Percentiles rank a stretch among this genome's conserved stretches.
Conservation (phyloP, 2,329 filamentous ascomycete genomes). For the Onygenales sp. region DNA sequence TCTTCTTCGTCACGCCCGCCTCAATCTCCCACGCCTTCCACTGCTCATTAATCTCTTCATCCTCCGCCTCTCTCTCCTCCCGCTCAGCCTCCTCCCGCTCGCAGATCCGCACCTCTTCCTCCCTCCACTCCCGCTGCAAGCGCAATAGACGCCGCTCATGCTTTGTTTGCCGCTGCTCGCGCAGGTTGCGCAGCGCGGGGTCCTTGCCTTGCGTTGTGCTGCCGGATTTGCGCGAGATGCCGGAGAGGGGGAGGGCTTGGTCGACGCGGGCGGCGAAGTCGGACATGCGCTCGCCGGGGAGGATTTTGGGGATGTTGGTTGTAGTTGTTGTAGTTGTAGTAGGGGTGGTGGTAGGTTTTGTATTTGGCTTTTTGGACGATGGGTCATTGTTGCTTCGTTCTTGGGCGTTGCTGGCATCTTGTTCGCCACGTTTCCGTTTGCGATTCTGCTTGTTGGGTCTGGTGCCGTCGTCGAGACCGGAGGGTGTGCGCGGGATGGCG, state of each 20-base stretch:
- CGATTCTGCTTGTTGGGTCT: slow-evolving; percentile 29
- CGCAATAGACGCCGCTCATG: slow-evolving; percentile 70
- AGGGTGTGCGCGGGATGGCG: slow-evolving; percentile 15
- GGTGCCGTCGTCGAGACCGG: slow-evolving; percentile 58
- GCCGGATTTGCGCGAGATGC: slow-evolving; percentile 53
- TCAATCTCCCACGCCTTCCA: slow-evolving; percentile 55
- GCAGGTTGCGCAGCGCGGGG: slow-evolving; percentile 19
- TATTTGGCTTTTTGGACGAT: slow-evolving; percentile 1
- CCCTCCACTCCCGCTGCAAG: slow-evolving; percentile 50
- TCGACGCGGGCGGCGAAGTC: slow-evolving; percentile 80
- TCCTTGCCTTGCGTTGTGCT: slow-evolving; percentile 12
- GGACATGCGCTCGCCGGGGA: slow-evolving; percentile 71
- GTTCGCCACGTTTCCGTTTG: slow-evolving; percentile 37
- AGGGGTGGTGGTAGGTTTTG: background rate
- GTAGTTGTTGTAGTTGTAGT: background rate
- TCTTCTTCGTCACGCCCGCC: slow-evolving; percentile 41
- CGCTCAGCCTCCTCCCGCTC: slow-evolving; percentile 71
- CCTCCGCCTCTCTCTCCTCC: slow-evolving; percentile 54
- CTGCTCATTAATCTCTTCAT: slow-evolving; percentile 53
- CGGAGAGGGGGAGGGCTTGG: slow-evolving; percentile 66
- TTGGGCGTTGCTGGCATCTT: slow-evolving; percentile 9
- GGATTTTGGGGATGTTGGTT: slow-evolving; percentile 54
- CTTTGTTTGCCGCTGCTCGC: slow-evolving; percentile 59
- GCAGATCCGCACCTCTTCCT: slow-evolving; percentile 46
- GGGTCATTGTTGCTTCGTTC: slow-evolving; percentile 9